Base-by-base conservation (phyloP, 148 eudicot species). In the Drosera capensis region DNA sequence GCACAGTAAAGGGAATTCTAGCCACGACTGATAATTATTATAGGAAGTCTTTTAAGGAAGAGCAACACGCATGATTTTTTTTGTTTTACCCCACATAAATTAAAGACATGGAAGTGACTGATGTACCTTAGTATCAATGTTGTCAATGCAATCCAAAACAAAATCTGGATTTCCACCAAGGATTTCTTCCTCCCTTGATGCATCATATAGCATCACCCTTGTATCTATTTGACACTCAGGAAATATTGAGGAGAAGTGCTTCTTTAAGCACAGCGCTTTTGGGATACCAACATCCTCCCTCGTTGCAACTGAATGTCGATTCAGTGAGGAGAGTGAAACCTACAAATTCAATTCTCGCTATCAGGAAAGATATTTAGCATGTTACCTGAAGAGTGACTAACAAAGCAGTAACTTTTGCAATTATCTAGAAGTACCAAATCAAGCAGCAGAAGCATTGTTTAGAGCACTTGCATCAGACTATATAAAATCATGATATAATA, bases 271-370 rank as follows among this genome's bases (percentile, higher is more conserved):
- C 31, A 65, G 60, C 58, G 93, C 95, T 72, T 90, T 90, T 17
- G 97, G 71, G 61, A 76, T 75, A 43, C 97, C 97, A 69, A 90
- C 97, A 62, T 90, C 95, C 51, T 80, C 92, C 60, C 97, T 78
- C 28, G 93, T 80, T 24, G 97, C 97, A 67, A 90, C 93, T 52
- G 97, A 87, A 59, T 90, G 97, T 46, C 97, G 76, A 57, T 90
- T 90, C 60, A 90, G 79, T 25, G 97, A 84, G 51, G 97, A 90
- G 58, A 90, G 82, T 12, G 97, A 84, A 52, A 90, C 97, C 97
- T 87, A 51, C 40, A 39, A 28, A n/a, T n/a, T n/a, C n/a, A n/a
- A n/a, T n/a, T n/a, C n/a, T n/a, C n/a, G n/a, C n/a, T n/a, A n/a
- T n/a, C n/a, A n/a, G n/a, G 38, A 34, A 34, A 34, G 38, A 15